Percentiles rank a stretch among this genome's conserved stretches.
Conservation (phyloP, 2,329 filamentous ascomycete species). For the Talaromyces sp. region DNA sequence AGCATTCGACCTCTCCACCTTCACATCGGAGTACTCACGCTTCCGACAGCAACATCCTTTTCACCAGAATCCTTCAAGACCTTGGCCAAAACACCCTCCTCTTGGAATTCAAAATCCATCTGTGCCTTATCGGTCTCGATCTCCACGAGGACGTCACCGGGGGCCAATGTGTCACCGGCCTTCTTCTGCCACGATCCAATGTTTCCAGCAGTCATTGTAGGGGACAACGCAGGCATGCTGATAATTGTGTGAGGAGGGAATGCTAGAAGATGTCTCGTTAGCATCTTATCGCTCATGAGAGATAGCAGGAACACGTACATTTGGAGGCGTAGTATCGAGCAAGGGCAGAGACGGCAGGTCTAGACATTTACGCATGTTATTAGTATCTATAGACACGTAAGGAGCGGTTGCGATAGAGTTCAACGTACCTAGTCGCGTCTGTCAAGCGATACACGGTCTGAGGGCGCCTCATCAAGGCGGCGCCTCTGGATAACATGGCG, state of each 20-base stretch:
- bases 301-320: constrained; percentile 47
- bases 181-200: constrained; percentile 99
- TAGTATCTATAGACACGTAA: background rate
- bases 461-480: constrained; percentile 45
- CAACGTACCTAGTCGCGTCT: constrained; percentile 40
- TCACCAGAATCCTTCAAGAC: constrained; percentile 86
- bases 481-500: constrained; percentile 42
- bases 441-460: constrained; percentile 44
- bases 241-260: constrained; percentile 93
- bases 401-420: background rate
- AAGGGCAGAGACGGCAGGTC: constrained; percentile 54
- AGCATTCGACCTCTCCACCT: constrained; percentile 17
- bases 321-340: constrained; percentile 66
- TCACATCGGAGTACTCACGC: constrained; percentile 61
- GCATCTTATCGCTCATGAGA: constrained; percentile 20
- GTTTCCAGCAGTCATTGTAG: constrained; percentile 95
- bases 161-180: constrained; percentile 76
- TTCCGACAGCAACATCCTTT: constrained; percentile 92
- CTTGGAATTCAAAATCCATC: constrained; percentile 99
- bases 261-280: constrained; percentile 53
- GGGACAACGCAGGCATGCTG: constrained; percentile 96
- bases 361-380: constrained; percentile 20
- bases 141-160: constrained; percentile 93
- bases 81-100: constrained; percentile 93
- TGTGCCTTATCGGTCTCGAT: constrained; percentile 99